Evolutionary conservation across 768 basidiomycete genomes (phyloP).

Genomic region (Auricularia sp.): DNA sequence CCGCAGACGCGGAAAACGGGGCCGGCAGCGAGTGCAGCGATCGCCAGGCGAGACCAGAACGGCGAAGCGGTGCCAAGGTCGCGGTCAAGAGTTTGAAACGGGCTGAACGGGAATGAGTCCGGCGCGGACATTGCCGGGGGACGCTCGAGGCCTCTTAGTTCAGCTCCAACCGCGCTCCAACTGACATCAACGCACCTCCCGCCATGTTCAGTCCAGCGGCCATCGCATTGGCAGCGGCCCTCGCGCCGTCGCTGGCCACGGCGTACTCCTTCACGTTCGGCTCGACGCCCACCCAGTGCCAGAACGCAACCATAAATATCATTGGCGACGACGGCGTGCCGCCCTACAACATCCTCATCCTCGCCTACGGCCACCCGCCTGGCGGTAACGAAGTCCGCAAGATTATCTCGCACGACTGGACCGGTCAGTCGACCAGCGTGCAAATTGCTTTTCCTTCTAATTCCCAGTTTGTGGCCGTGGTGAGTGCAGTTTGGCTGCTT

Average conservation of each 20-base stretch:
- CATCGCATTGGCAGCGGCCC: background rate
- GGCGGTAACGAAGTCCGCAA: conserved; percentile 2
- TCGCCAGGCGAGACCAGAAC: too few relatives aligned
- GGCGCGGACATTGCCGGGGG: too few relatives aligned
- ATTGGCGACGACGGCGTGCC: conserved; percentile 1
- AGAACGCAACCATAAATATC: conserved; percentile 2
- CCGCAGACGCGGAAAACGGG: too few relatives aligned
- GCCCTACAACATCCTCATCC: background rate
- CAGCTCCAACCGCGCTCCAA: too few relatives aligned
- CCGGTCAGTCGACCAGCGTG: background rate
- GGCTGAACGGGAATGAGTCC: too few relatives aligned
- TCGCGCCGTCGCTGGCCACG: conserved; percentile 22
- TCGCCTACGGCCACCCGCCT: background rate
- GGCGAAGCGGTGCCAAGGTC: too few relatives aligned
- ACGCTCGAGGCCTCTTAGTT: too few relatives aligned
- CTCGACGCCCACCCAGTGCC: background rate
- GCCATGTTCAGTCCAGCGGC: background rate
- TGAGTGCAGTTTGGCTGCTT: background rate
- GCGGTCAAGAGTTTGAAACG: too few relatives aligned
- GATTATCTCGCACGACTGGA: background rate
- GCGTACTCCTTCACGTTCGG: conserved; percentile 1
- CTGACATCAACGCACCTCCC: background rate
- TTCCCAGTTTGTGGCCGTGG: background rate
- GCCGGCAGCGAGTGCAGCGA: too few relatives aligned
- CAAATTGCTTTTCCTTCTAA: conserved; percentile 10